Evolutionary conservation across 1,284 basidiomycete species (phyloP), one percentile per base, ranked within the genome.

Genomic region (Malassezia japonica): DNA sequence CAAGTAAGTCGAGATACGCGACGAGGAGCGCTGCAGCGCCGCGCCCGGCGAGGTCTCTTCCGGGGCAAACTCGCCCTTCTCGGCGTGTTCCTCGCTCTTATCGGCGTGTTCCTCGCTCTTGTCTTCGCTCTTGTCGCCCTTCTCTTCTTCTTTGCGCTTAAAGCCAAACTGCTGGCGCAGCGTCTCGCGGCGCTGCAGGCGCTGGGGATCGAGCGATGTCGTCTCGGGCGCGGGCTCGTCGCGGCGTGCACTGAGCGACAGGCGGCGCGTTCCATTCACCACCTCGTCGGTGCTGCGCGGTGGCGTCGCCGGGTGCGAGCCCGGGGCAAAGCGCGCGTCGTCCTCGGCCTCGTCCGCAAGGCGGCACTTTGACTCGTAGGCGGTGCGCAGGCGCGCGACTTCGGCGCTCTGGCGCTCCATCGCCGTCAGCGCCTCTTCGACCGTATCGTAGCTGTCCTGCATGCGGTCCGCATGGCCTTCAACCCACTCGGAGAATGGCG

Each of bases 161-260:
- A 70, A 72, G 31, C 69, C 69, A 37, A 72, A 72, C 44, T 72
- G 67, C 46, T 70, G 61, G 28, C 69, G 65, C 16, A 72, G 46
- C 18, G 65, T 70, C 48, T 69, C 65, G 16, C 69, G 53, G 21
- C 69, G 60, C 54, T 70, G 60, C 41, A 70, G 53, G 27, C 49
- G 55, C 23, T 62, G 62, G 1, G 61, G 52, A 16, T 44, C 42
- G 15, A 44, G 42, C 29, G 29, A n/a, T 13, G 9, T n/a, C 4
- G 15, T 15, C 13, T 42, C 28, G 6, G 25, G 8, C 37, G 3
- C 25, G 23, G 9, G 23, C 24, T 21, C 31, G 9, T 32, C 18
- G 12, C 18, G 21, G 13, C 31, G 37, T 2, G 38, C 4, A n/a
- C 15, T 16, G 10, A 34, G 31, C 12, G 38, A 28, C 12, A 45